Conservation (phyloP, 768 basidiomycete genomes). For the Leccinum variicolor region DNA sequence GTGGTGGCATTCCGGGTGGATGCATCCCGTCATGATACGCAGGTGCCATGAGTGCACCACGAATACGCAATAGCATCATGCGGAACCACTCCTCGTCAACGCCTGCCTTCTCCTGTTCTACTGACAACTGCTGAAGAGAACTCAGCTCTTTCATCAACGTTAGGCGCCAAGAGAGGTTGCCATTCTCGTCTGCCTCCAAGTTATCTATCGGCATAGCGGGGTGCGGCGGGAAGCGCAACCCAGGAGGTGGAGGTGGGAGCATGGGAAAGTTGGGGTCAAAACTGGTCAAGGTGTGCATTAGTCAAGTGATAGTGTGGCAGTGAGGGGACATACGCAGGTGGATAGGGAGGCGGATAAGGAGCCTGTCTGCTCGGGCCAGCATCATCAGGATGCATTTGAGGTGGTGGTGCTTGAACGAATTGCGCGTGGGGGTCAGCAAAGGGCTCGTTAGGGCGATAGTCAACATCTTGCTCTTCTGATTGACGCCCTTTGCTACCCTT, state of each 20-base stretch:
- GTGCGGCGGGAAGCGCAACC: slow-evolving; percentile 61
- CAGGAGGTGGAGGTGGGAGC: slow-evolving; percentile 48
- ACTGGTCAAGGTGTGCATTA: slow-evolving; percentile 34
- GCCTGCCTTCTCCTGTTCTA: slow-evolving; percentile 78
- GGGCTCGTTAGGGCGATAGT: slow-evolving; percentile 56
- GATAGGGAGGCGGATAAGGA: slow-evolving; percentile 61
- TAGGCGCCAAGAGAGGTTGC: slow-evolving; percentile 75
- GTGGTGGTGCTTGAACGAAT: slow-evolving; percentile 47
- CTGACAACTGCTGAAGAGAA: slow-evolving; percentile 70
- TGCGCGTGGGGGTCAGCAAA: slow-evolving; percentile 57
- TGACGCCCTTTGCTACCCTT: slow-evolving; percentile 50
- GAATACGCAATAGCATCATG: slow-evolving; percentile 80
- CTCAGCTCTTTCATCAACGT: slow-evolving; percentile 81
- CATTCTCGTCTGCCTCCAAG: slow-evolving; percentile 72
- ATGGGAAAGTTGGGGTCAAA: slow-evolving; percentile 73
- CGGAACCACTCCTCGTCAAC: slow-evolving; percentile 83
- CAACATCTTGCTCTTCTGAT: slow-evolving; percentile 60
- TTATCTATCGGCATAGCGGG: slow-evolving; percentile 64
- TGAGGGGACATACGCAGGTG: slow-evolving; percentile 43
- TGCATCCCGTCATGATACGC: slow-evolving; percentile 37
- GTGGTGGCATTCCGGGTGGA: slow-evolving; percentile 35
- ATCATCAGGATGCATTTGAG: slow-evolving; percentile 57
- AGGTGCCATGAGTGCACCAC: slow-evolving; percentile 63
- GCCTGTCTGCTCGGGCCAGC: slow-evolving; percentile 56
- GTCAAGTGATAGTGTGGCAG: neutral